Base-by-base conservation (phyloP, 2,329 filamentous ascomycete genomes). In the Dothiorella sarmentorum region DNA sequence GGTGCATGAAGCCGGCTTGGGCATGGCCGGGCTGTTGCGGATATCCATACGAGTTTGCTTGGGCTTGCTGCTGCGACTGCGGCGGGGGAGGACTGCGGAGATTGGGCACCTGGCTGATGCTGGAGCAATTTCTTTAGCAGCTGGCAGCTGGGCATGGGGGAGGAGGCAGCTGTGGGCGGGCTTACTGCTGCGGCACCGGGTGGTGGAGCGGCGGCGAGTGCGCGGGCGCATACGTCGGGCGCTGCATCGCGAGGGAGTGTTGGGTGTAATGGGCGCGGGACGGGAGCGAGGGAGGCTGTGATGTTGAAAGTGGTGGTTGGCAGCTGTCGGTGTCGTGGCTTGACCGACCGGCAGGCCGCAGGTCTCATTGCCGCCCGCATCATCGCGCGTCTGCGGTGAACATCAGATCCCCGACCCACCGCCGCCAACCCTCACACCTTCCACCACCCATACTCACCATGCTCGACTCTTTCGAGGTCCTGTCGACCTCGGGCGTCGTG, bases 401-500 rank as follows among this genome's bases (percentile, higher is more conserved):
- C 42, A 26, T 22, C 47, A 37, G 26, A 27, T 56, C 37, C 13
- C 37, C 52, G 52, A 43, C 17, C 20, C 38, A 26, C 40, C 55
- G 31, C 52, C 52, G 52, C n/a, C 55, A 27, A 61, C 55, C 57
- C 11, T 31, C 53, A 4, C 31, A 37, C 38, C 35, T 53, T 18
- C 56, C 35, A 20, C 31, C 64, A 64, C 60, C 66, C 63, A 65
- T 65, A 63, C 61, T 62, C 63, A 61, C 65, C 60, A 97, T 97
- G 93, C 78, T 99, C 76, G 94, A 99, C 78, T 88, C 90, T 15
- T 99, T 99, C 73, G 93, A 99, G 76, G 94, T 99, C 65, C 76
- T 99, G 62, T 97, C 93, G 61, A 96, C 93, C 35, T 96, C 92
- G 3, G 94, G 94, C 59, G 92, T 99, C 63, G 94, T 99, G 60